Base-by-base conservation (phyloP, 306 rosid genomes). In the Arachis stenosperma region DNA sequence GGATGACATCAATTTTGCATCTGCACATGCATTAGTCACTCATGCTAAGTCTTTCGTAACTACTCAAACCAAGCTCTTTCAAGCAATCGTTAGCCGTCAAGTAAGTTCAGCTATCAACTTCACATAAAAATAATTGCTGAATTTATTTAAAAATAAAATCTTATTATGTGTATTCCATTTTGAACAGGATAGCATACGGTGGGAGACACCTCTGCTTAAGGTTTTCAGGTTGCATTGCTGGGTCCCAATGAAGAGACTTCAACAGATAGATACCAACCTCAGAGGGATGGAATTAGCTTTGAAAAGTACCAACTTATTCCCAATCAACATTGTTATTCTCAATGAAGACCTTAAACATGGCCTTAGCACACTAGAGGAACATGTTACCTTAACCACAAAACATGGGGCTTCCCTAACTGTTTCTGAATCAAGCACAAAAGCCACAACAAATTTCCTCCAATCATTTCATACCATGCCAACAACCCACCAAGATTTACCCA, bases 221-320 rank as follows among this genome's bases (percentile, higher is more conserved):
- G 12, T 76, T 53, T 65, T 81, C 4, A 53, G 57, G 74, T 52
- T 57, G 3, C 8, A 61, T 9, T 46, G 57, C 22, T 51, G 12
- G 40, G 85, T 71, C 44, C 73, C 51, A 8, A 82, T 75, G 61
- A 66, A 76, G 33, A 81, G 15, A 65, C 78, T 83, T 77, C 66
- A 81, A 68, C 88, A 77, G 15, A 15, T 84, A 51, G 87, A 86
- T 57, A 61, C 42, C 5, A 75, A 72, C 51, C 66, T 87, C 0
- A 83, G 74, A 75, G 96, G 96, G 14, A 86, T 89, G 88, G 88
- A 91, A 56, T 60, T 86, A 67, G 93, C 90, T 64, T 69, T 91
- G 22, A 69, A 42, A 6, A 66, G 42, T 43, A 79, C 29, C 14
- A 68, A 85, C 46, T 70, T 88, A 36, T 86, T 82, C 75, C 93